Conservation (phyloP, 2,329 filamentous ascomycete genomes). For the Alternaria rosae region DNA sequence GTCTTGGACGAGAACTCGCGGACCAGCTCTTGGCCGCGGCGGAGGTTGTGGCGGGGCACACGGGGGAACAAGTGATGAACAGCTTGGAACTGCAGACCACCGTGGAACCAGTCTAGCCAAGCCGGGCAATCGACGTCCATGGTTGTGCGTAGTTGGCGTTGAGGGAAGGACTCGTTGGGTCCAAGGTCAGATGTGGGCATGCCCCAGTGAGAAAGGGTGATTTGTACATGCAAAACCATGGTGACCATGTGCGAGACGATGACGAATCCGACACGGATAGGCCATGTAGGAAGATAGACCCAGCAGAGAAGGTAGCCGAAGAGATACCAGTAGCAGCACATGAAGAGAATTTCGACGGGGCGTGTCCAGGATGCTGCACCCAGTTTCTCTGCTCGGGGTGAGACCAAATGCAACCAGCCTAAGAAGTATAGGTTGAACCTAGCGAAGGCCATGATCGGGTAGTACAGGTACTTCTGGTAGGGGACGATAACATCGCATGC, state of each 20-base stretch:
- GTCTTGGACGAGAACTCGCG: conserved; percentile 83
- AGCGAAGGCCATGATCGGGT: conserved; percentile 79
- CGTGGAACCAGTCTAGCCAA: conserved; percentile 90
- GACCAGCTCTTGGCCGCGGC: conserved; percentile 76
- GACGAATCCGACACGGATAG: conserved; percentile 75
- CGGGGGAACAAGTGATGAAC: conserved; percentile 87
- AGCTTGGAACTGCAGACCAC: conserved; percentile 87
- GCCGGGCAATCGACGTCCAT: conserved; percentile 90
- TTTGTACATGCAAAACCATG: conserved; percentile 85
- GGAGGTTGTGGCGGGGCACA: conserved; percentile 84
- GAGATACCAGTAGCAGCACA: conserved; percentile 84
- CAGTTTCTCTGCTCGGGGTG: conserved; percentile 73
- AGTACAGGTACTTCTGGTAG: conserved; percentile 85
- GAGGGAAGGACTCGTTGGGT: conserved; percentile 83
- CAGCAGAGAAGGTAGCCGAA: conserved; percentile 86
- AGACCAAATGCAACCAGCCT: conserved; percentile 79
- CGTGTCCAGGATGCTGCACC: conserved; percentile 85
- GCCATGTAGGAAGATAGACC: conserved; percentile 71
- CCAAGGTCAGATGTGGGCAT: conserved; percentile 92
- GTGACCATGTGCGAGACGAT: conserved; percentile 82
- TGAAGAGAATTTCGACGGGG: conserved; percentile 78
- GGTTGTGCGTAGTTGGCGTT: conserved; percentile 89
- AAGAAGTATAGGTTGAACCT: conserved; percentile 87
- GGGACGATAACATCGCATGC: conserved; percentile 73
- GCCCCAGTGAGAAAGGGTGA: conserved; percentile 89